Base-by-base conservation (phyloP, 2,329 filamentous ascomycete species). In the Davidsoniella virescens region DNA sequence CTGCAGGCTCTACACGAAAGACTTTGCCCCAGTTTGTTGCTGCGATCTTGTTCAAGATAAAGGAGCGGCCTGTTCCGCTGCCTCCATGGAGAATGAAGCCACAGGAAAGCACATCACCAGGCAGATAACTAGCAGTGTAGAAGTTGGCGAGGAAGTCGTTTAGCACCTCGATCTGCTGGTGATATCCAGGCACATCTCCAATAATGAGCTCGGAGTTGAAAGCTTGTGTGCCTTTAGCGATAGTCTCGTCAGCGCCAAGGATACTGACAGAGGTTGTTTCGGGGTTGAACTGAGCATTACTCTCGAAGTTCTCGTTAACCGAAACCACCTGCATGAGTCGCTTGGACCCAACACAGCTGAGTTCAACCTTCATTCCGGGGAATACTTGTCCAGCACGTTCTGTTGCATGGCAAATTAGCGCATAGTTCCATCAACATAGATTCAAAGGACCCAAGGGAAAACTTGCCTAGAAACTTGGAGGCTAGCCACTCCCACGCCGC, bases 51-150 rank as follows among this genome's bases (percentile, higher is more conserved):
- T 81, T 63, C 1, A 95, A 67, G 0, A 95, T 68, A 55, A 83
- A 72, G 0, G 78, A 82, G 66, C 95, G 95, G 20, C 90, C 90
- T 0, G 85, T 93, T 9, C 90, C 88, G 54, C 78, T 76, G 16
- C 84, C 80, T 12, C 90, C 90, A 61, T 93, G 81, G 4, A 95
- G 69, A 20, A 92, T 71, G 36, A 92, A 72, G 0, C 78, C 78
- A 48, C 74, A 71, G 1, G 73, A 66, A 56, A 59, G 63, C 26
- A 59, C 56, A 55, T 65, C 58, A 51, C 58, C 52, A 50, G 59
- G 53, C 41, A 59, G 46, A 52, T 58, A 57, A 37, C 62, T 63
- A 1, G 58, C 59, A 1, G 62, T 60, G 43, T 69, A 70, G 56
- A 82, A 82, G 52, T 70, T 68, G 20, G 63, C 60, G 20, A 94